These are phyloP conservation scores for Strobilomyces dryophilus DNA, from an alignment of 768 basidiomycete species.

Conservation along the genomic window DNA sequence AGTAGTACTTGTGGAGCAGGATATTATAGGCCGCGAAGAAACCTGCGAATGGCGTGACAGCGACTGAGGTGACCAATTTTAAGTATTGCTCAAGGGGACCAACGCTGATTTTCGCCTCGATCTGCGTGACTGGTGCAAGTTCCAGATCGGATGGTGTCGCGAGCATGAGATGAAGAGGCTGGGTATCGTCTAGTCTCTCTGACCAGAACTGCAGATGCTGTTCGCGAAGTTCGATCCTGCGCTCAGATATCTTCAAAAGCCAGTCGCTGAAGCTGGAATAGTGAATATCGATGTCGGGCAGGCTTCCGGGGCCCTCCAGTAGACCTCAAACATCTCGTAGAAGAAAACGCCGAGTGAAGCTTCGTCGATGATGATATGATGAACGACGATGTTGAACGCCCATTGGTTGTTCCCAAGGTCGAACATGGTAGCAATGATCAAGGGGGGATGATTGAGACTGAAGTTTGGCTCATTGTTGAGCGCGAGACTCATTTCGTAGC, in stretches of 20 bases:
- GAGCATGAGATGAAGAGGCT: conserved; percentile 21
- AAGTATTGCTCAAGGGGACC: conserved; percentile 18
- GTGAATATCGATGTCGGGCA: conserved; percentile 21
- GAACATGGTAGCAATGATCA: conserved; percentile 27
- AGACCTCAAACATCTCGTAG: conserved; percentile 27
- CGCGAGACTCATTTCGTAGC: conserved; percentile 29
- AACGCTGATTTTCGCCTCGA: conserved; percentile 19
- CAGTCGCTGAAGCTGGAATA: conserved; percentile 22
- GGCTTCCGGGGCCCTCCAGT: conserved; percentile 25
- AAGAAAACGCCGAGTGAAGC: conserved; percentile 29
- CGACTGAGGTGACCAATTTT: conserved; percentile 13
- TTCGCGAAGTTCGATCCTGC: conserved; percentile 24
- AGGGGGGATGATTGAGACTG: conserved; percentile 22
- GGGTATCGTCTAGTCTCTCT: conserved; percentile 12
- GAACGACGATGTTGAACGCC: conserved; percentile 29
- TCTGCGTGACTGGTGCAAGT: conserved; percentile 27
- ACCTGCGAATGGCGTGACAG: conserved; percentile 25
- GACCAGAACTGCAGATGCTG: conserved; percentile 26
- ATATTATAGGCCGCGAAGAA: conserved; percentile 32
- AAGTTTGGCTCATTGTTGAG: conserved; percentile 23
- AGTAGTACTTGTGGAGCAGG: conserved; percentile 32
- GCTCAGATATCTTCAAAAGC: conserved; percentile 27
- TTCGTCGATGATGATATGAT: conserved; percentile 31
- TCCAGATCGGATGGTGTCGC: conserved; percentile 24
- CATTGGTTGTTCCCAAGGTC: conserved; percentile 17